Evolutionary conservation across 352 stramenopile genomes (phyloP).

Genomic region (Globisporangium canariense): DNA sequence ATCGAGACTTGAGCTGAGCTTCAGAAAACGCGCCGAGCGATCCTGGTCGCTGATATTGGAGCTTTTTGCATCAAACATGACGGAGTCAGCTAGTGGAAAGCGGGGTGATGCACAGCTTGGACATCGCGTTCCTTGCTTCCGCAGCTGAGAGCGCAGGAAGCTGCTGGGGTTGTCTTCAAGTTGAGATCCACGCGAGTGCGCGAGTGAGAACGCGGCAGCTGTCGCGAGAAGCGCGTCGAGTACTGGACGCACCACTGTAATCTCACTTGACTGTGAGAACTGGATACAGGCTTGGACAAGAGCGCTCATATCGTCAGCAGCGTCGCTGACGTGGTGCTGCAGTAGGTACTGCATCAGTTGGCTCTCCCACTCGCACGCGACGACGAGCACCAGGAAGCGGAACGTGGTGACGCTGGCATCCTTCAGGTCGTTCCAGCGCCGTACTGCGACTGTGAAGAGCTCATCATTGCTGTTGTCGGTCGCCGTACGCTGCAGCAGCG

Average conservation of each 20-base stretch:
- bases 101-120: background rate
- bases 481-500: background rate
- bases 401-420: conserved; percentile 2
- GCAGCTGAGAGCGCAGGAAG: background rate
- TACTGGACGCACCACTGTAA: background rate
- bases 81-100: background rate
- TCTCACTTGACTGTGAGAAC: background rate
- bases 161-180: background rate
- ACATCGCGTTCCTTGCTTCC: background rate
- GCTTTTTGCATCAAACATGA: background rate
- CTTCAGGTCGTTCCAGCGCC: conserved; percentile 17
- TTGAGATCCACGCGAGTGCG: background rate
- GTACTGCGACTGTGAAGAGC: conserved; percentile 18
- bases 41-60: background rate
- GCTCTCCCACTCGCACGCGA: conserved; percentile 25
- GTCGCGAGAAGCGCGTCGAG: conserved; percentile 6
- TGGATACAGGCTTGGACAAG: conserved; percentile 4
- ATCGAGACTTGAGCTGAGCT: conserved; percentile 5
- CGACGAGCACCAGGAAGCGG: conserved; percentile 23
- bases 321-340: conserved; percentile 29
- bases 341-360: conserved; percentile 32
- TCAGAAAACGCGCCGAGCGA: conserved; percentile 3
- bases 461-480: conserved; percentile 5
- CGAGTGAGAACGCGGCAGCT: background rate
- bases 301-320: conserved; percentile 16